Base-by-base conservation (phyloP, 108 stramenopile genomes). In the Cyclotella cryptica region DNA sequence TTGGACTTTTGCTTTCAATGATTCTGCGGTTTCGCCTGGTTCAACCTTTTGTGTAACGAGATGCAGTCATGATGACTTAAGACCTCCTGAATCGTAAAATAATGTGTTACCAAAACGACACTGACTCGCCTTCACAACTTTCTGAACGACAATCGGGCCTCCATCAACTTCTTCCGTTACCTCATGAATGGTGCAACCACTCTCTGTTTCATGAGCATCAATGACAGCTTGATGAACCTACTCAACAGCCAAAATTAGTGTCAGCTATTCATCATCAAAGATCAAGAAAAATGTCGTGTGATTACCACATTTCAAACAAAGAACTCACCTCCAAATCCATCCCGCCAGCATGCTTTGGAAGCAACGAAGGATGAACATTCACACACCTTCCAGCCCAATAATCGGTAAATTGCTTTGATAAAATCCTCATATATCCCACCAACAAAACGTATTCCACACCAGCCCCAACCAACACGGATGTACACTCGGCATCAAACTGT, bases 391-490 rank as follows among this genome's bases (percentile, higher is more conserved):
- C 93, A 42, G 84, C 79, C 97, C 97, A 99, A 65, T 88, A 93
- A 41, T 90, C 86, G 65, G 87, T 88, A 73, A 99, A 97, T 28
- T 86, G 74, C 64, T 85, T 85, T 11, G 97, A 97, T 26, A 99
- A 68, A 80, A 99, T 99, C 49, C 97, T 87, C 99, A 99, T 99
- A 96, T 98, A 99, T 29, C 99, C 99, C n/a, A 99, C 94, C 65
- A 95, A 86, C 40, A 99, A 75, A 27, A 99, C 92, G 52, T 97
- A 89, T 59, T 98, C 97, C 5, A 89, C 97, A 30, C 97, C 98
- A 42, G 93, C 96, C 24, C 86, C 94, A 39, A 91, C 85, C 60
- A 99, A 80, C n/a, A 85, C 88, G 11, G 87, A 84, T 3, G 96
- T 97, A 65, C 97, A 96, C 74, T 97, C 94, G 1, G 93, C 93